Evolutionary conservation across 2,329 filamentous ascomycete species (phyloP).

Genomic region (Neospermospora avenae): DNA sequence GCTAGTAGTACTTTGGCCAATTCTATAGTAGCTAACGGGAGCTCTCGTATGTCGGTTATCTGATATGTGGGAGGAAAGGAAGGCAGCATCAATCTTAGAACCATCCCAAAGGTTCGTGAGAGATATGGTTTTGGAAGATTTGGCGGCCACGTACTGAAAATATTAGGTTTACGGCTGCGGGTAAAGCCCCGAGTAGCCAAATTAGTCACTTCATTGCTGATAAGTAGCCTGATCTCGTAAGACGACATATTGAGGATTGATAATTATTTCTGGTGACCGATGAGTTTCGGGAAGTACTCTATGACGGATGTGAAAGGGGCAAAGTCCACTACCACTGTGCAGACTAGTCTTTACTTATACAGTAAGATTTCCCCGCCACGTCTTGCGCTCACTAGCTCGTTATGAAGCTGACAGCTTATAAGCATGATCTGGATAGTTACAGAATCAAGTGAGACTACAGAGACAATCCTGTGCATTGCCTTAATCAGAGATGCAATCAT

Average conservation of each 20-base stretch:
- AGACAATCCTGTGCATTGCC: no score
- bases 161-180: conserved; percentile 27
- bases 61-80: no score
- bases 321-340: background rate
- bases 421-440: no score
- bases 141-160: conserved; percentile 13
- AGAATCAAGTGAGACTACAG: no score
- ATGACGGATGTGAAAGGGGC: background rate
- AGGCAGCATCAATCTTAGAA: conserved; percentile 42
- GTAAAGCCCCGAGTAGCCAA: background rate
- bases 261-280: background rate
- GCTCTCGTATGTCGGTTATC: no score
- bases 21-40: no score
- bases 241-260: background rate
- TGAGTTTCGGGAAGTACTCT: background rate
- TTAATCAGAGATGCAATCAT: no score
- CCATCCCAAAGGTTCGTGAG: conserved; percentile 45
- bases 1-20: no score
- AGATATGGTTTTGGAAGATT: conserved; percentile 11
- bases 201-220: conserved; percentile 45
- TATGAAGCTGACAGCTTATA: no score
- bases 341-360: background rate
- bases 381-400: background rate
- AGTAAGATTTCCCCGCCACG: background rate
- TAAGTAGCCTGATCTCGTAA: conserved; percentile 39